phyloP scores from a whole-genome alignment of 371 early-diverging fungal species.

The Dichotomocladium elegans region DNA sequence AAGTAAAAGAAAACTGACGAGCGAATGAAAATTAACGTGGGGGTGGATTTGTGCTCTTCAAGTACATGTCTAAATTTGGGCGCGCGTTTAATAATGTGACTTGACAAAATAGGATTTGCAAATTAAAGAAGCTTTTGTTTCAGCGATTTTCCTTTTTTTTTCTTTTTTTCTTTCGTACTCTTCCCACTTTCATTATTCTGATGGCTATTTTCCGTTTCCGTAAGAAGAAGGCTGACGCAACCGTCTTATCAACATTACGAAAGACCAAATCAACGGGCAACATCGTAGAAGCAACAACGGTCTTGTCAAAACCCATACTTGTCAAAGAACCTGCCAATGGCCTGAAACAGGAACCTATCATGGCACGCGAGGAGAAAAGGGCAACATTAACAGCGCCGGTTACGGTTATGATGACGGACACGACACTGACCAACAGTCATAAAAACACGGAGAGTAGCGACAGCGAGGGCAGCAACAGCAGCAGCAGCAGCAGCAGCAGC shows the following conservation, averaged over 20 bases:
- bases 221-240: conserved; percentile 4
- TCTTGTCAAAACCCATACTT: not conserved
- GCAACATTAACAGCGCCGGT: too few species aligned
- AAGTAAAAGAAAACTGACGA: too few species aligned
- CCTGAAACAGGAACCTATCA: too few species aligned
- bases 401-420: too few species aligned
- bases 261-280: conserved; percentile 17
- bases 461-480: not conserved
- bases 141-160: not conserved
- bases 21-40: too few species aligned
- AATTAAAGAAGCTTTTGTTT: too few species aligned
- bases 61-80: too few species aligned
- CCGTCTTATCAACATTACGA: conserved; percentile 1
- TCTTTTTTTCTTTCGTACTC: not conserved
- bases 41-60: too few species aligned
- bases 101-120: too few species aligned
- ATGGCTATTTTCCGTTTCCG: conserved; percentile 15
- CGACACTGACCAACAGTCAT: not conserved
- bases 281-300: not conserved
- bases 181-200: not conserved
- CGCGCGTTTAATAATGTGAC: too few species aligned
- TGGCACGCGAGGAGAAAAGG: too few species aligned
- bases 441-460: not conserved
- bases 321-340: too few species aligned
- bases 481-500: not conserved